These are phyloP conservation scores for Leccinellum albellum DNA, from an alignment of 768 basidiomycete species.

Conservation along the genomic window DNA sequence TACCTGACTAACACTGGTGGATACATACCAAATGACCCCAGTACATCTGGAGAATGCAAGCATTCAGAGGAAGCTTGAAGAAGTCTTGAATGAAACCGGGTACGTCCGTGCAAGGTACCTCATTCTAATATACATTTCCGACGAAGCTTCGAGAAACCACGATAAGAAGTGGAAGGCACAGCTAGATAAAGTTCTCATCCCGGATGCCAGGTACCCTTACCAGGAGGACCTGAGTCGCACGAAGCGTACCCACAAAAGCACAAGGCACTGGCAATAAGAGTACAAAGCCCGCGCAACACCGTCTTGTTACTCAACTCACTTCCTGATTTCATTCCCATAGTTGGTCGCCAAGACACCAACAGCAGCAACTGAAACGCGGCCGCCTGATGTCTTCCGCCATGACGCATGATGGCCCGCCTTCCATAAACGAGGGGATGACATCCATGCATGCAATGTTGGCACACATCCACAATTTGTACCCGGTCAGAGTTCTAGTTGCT, in stretches of 20 bases:
- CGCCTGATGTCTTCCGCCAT: neutral
- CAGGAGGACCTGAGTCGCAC: neutral
- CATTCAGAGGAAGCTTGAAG: neutral
- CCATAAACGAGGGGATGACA: neutral
- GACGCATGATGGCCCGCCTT: neutral
- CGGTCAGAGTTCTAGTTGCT: neutral
- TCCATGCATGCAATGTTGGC: neutral
- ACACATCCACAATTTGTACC: neutral
- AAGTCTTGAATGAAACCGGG: neutral
- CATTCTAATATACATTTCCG: neutral
- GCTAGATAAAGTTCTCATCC: neutral
- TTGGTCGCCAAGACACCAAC: slow-evolving; percentile 2
- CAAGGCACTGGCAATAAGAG: neutral
- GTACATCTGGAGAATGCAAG: neutral
- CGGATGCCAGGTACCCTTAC: neutral
- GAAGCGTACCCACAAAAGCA: neutral
- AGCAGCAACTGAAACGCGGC: neutral
- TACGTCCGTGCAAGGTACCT: neutral
- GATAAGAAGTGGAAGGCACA: neutral
- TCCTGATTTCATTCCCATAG: slow-evolving; percentile 4
- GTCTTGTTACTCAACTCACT: neutral
- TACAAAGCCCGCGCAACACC: neutral
- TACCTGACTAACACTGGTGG: neutral
- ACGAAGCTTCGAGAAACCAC: neutral
- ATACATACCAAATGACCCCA: too few relatives aligned